Evolutionary conservation across 2,329 filamentous ascomycete genomes (phyloP), one percentile per base, ranked within the genome.

Genomic region (Ceratocystis diversiconidia): DNA sequence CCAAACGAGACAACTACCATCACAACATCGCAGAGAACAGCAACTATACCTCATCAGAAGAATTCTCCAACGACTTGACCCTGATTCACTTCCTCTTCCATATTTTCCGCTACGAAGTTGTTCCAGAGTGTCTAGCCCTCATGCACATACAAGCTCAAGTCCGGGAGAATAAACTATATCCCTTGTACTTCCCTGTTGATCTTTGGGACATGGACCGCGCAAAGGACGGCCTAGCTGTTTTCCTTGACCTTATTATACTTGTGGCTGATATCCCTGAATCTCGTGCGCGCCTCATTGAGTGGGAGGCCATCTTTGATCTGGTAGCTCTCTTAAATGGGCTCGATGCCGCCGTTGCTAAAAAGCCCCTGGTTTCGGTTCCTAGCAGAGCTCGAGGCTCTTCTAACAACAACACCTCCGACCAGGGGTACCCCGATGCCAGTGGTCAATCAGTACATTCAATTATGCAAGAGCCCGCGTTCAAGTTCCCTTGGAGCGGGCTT

Each of bases 151-250:
- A 97, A 76, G 89, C 90, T 17, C 88, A 96, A 72, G 95, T 96
- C 43, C 86, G 90, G 52, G 85, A 87, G 50, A 85, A 87, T 41
- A 81, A 85, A 66, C 85, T 87, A 17, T 83, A 92, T 68, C 85
- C 90, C 0, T 85, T 89, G 68, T 92, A 96, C 71, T 97, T 96
- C 71, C 92, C 92, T 0, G 85, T 96, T 1, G 95, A 97, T 71
- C 82, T 91, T 60, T 97, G 92, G 92, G 92, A 97, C 71, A 95
- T 97, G 88, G 92, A 97, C 73, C 85, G 92, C 15, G 92, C 95
- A 67, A 96, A 95, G 73, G 92, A 97, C 72, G 92, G 92, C 0
- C 84, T 97, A 0, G 90, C 92, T 63, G 92, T 96, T 74, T 96
- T 95, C 72, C 83, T 97, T 1, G 92, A 96, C 71, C 95, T 97